Evolutionary conservation across 768 basidiomycete genomes (phyloP).

Genomic region (Cyathus striatus): DNA sequence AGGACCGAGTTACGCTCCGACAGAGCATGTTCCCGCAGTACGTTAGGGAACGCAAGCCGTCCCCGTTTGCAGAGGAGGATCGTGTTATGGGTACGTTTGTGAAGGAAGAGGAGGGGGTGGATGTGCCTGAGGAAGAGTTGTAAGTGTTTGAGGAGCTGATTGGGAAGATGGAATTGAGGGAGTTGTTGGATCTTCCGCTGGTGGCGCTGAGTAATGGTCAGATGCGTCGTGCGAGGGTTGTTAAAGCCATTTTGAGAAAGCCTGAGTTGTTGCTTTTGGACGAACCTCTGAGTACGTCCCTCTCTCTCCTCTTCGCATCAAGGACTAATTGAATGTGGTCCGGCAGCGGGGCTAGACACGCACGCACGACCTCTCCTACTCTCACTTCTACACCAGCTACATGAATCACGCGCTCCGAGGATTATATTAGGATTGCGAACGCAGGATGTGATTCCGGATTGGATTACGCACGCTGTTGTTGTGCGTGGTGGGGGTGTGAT

Average conservation of each 20-base stretch:
- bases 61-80: slow-evolving; percentile 17
- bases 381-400: slow-evolving; percentile 48
- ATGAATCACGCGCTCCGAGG: slow-evolving; percentile 43
- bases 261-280: slow-evolving; percentile 84
- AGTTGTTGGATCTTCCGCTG: slow-evolving; percentile 76
- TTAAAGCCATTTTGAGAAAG: slow-evolving; percentile 65
- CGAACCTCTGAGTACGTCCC: slow-evolving; percentile 75
- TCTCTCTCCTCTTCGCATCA: background rate
- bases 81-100: slow-evolving; percentile 1
- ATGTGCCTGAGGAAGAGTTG: background rate
- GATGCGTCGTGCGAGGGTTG: slow-evolving; percentile 80
- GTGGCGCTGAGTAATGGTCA: slow-evolving; percentile 91
- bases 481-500: slow-evolving; percentile 46
- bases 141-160: slow-evolving; percentile 48
- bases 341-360: slow-evolving; percentile 74
- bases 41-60: slow-evolving; percentile 13
- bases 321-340: background rate
- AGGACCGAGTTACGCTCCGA: slow-evolving; percentile 72
- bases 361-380: slow-evolving; percentile 52
- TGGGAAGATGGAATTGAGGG: slow-evolving; percentile 47
- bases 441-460: slow-evolving; percentile 70
- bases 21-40: slow-evolving; percentile 62
- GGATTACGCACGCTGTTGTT: slow-evolving; percentile 64
- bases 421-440: slow-evolving; percentile 56
- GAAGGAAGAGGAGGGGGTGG: background rate